phyloP scores from a whole-genome alignment of 495 filamentous ascomycete species.

The Recurvomyces mirabilis region DNA sequence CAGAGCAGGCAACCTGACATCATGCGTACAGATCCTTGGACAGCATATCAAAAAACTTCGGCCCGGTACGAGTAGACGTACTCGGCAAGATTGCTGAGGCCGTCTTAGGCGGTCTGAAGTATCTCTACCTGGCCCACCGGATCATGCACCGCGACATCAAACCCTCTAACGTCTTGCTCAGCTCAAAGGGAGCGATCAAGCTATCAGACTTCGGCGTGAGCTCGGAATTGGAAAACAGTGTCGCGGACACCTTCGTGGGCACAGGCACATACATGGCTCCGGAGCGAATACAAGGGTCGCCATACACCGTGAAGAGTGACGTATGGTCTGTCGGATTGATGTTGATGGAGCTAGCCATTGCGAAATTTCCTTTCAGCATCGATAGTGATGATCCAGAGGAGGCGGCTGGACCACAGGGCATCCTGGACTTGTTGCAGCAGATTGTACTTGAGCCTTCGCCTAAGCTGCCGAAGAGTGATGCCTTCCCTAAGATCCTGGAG shows the following conservation, averaged over 20 bases:
- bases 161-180: conserved; percentile 91
- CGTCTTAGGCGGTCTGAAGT: conserved; percentile 84
- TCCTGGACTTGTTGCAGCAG: conserved; percentile 89
- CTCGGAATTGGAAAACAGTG: conserved; percentile 89
- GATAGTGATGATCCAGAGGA: conserved; percentile 59
- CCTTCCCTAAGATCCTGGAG: conserved; percentile 87
- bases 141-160: conserved; percentile 99
- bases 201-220: conserved; percentile 97
- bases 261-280: conserved; percentile 99
- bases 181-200: conserved; percentile 88
- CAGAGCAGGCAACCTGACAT: neutral
- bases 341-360: conserved; percentile 93
- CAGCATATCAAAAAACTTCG: conserved; percentile 84
- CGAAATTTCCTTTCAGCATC: conserved; percentile 84
- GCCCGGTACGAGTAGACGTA: conserved; percentile 93
- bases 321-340: conserved; percentile 97
- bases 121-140: conserved; percentile 84
- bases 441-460: conserved; percentile 96
- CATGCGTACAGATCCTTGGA: conserved; percentile 63
- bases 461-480: conserved; percentile 87
- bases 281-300: conserved; percentile 89
- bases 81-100: conserved; percentile 98
- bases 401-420: conserved; percentile 72
- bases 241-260: conserved; percentile 95
- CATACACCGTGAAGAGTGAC: conserved; percentile 95